Conservation (phyloP, 2,329 filamentous ascomycete genomes). For the Nigrospora oryzae region DNA sequence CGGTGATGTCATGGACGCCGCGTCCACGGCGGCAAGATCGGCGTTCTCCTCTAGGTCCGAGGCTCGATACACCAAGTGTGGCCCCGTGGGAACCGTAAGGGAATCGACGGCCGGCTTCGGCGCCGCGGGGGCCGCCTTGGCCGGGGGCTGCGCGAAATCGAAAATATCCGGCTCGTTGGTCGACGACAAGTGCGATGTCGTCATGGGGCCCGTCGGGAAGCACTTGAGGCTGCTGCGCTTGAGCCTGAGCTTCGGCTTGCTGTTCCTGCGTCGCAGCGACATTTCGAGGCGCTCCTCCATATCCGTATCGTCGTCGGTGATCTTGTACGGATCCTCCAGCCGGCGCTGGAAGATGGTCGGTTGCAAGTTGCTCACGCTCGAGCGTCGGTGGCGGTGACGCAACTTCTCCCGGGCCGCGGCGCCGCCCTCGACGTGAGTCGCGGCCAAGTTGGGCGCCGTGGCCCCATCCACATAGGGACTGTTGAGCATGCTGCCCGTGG, state of each 20-base stretch:
- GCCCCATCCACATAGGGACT: conserved; percentile 9
- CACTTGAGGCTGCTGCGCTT: conserved; percentile 27
- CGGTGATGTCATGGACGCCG: conserved; percentile 12
- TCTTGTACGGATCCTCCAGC: conserved; percentile 24
- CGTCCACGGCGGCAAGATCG: conserved; percentile 6
- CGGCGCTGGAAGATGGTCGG: conserved; percentile 22
- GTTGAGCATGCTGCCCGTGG: conserved; percentile 21
- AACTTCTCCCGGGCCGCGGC: conserved; percentile 17
- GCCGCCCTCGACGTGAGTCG: conserved; percentile 1
- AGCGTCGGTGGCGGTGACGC: conserved; percentile 33
- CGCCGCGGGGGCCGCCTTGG: conserved; percentile 2
- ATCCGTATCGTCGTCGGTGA: conserved; percentile 35
- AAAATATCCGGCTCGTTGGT: conserved; percentile 20
- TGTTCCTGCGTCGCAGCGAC: conserved; percentile 18
- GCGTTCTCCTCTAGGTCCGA: conserved; percentile 1
- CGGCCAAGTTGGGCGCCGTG: conserved; percentile 9
- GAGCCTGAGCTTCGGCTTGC: conserved; percentile 29
- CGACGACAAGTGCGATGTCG: conserved; percentile 15
- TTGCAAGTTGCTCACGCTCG: conserved; percentile 40
- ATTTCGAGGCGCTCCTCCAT: conserved; percentile 36
- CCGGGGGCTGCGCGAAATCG: conserved; percentile 27
- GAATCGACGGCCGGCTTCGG: neutral
- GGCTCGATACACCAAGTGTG: neutral
- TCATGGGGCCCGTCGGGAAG: conserved; percentile 17
- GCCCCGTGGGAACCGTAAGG: neutral